Evolutionary conservation across 441 rosid species (phyloP).

Genomic region (Croton setiger): DNA sequence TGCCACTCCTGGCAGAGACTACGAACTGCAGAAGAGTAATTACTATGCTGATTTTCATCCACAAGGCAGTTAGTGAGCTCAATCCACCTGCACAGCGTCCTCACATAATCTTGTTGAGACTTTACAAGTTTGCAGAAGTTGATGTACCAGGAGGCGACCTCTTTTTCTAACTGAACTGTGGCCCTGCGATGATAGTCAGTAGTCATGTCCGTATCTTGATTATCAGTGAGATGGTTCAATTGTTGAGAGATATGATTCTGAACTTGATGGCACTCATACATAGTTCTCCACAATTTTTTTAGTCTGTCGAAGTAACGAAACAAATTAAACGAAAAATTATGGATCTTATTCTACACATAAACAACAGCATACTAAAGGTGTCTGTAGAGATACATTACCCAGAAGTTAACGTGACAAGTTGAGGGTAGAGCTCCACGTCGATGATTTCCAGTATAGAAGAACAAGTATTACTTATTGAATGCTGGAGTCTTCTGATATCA

Average conservation of each 20-base stretch:
- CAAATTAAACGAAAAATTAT: background rate
- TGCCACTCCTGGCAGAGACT: slow-evolving; percentile 77
- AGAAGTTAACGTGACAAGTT: slow-evolving; percentile 63
- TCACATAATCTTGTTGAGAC: slow-evolving; percentile 67
- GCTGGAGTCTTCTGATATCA: slow-evolving; percentile 47
- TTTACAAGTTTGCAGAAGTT: slow-evolving; percentile 74
- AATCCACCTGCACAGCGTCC: slow-evolving; percentile 70
- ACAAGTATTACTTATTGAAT: slow-evolving; percentile 55
- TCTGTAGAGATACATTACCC: slow-evolving; percentile 49
- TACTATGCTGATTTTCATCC: slow-evolving; percentile 47
- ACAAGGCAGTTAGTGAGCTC: slow-evolving; percentile 55
- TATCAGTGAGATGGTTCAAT: slow-evolving; percentile 54
- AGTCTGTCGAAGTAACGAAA: slow-evolving; percentile 40
- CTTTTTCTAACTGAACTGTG: slow-evolving; percentile 65
- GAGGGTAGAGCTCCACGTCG: slow-evolving; percentile 84
- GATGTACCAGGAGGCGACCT: slow-evolving; percentile 67
- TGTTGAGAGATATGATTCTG: slow-evolving; percentile 79
- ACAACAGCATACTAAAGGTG: background rate
- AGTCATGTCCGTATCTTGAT: slow-evolving; percentile 46
- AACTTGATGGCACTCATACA: slow-evolving; percentile 76
- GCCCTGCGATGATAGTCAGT: slow-evolving; percentile 75
- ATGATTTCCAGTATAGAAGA: slow-evolving; percentile 52
- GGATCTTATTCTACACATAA: background rate
- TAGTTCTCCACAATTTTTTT: slow-evolving; percentile 70
- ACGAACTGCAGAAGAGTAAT: slow-evolving; percentile 46